These are phyloP conservation scores for Penicillium sp. DNA, from an alignment of 2,329 filamentous ascomycete species.

Conservation along the genomic window DNA sequence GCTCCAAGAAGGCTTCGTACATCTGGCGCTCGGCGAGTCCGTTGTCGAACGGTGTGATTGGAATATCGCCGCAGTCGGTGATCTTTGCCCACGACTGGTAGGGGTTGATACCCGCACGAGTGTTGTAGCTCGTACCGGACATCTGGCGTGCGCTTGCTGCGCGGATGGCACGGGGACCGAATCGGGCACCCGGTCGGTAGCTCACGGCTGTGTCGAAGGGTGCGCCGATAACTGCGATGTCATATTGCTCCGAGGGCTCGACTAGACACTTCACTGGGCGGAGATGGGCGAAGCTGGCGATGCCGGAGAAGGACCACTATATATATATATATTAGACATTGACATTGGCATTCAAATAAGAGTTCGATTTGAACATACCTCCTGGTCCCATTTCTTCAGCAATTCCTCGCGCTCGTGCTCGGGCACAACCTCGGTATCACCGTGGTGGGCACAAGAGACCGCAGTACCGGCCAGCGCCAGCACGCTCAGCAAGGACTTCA, in stretches of 20 bases:
- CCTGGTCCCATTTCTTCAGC: slow-evolving; percentile 49
- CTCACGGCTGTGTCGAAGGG: slow-evolving; percentile 74
- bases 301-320: slow-evolving; percentile 69
- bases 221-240: slow-evolving; percentile 71
- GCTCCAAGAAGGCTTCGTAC: slow-evolving; percentile 74
- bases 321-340: background rate
- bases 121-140: slow-evolving; percentile 77
- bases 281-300: slow-evolving; percentile 73
- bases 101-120: slow-evolving; percentile 78
- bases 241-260: slow-evolving; percentile 62
- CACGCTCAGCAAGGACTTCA: slow-evolving; percentile 31
- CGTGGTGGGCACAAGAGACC: slow-evolving; percentile 40
- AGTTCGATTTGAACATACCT: slow-evolving; percentile 32
- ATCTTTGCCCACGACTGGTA: slow-evolving; percentile 77
- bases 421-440: slow-evolving; percentile 40
- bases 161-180: slow-evolving; percentile 84
- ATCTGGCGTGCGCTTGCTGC: slow-evolving; percentile 80
- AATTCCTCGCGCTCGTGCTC: slow-evolving; percentile 44
- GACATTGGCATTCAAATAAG: background rate
- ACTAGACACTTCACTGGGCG: slow-evolving; percentile 68
- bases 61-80: slow-evolving; percentile 88
- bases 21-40: slow-evolving; percentile 78
- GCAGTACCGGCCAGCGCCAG: slow-evolving; percentile 36
- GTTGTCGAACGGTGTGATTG: slow-evolving; percentile 84
- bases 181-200: slow-evolving; percentile 73